Percentiles rank a stretch among this genome's conserved stretches.
Conservation (phyloP, 495 filamentous ascomycete species). For the Amorphotheca resinae region DNA sequence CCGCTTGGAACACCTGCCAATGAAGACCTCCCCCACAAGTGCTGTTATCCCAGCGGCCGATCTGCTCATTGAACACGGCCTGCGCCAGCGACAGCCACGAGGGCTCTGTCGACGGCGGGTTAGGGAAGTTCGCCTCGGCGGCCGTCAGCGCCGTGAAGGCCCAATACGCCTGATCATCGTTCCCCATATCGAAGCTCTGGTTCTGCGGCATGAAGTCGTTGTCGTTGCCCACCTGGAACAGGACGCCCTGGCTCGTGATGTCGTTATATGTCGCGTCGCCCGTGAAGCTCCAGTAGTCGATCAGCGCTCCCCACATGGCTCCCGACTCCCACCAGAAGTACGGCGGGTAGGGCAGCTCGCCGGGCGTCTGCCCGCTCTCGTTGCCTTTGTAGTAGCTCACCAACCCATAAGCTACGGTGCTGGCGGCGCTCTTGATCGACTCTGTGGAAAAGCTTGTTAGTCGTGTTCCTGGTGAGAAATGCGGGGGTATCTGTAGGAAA, state of each 20-base stretch:
- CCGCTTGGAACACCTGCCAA: constrained; percentile 40
- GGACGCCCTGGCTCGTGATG: constrained; percentile 44
- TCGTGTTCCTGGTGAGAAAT: background rate
- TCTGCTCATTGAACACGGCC: constrained; percentile 66
- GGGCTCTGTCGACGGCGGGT: constrained; percentile 37
- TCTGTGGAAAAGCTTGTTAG: constrained; percentile 22
- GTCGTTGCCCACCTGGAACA: constrained; percentile 51
- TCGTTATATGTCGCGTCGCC: constrained; percentile 57
- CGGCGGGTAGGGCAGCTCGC: constrained; percentile 7
- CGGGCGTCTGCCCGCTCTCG: constrained; percentile 11
- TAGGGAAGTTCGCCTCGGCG: constrained; percentile 46
- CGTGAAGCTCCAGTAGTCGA: constrained; percentile 67
- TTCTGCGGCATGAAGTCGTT: constrained; percentile 54
- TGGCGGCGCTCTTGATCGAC: constrained; percentile 47
- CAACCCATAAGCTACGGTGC: constrained; percentile 46
- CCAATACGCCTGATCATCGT: constrained; percentile 59
- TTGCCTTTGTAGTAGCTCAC: constrained; percentile 52
- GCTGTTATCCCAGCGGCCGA: constrained; percentile 43
- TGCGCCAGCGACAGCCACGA: constrained; percentile 68
- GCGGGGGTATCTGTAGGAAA: too few species aligned
- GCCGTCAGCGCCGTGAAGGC: constrained; percentile 53
- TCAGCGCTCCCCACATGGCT: constrained; percentile 55
- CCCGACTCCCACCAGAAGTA: constrained; percentile 65
- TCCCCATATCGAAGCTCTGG: background rate
- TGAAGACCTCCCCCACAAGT: constrained; percentile 56